Percentiles rank a stretch among this genome's conserved stretches.
Evolutionary conservation across 805 yeast genomes (phyloP).

Genomic region (Hanseniaspora hatyaiensis): DNA sequence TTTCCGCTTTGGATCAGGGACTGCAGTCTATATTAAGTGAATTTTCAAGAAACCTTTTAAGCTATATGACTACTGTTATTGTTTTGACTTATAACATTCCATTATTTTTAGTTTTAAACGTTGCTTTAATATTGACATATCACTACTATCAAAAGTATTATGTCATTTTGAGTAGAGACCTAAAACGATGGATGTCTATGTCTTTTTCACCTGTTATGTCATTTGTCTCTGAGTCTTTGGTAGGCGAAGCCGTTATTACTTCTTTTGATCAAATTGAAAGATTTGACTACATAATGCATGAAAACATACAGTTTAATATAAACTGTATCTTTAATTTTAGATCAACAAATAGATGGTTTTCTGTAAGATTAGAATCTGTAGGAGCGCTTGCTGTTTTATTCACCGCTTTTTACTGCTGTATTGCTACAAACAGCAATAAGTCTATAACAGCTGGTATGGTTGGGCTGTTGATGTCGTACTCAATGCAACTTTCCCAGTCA

Average conservation of each 20-base stretch:
- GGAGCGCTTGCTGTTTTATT: conserved; percentile 45
- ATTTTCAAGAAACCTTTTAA: conserved; percentile 36
- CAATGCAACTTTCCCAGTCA: conserved; percentile 45
- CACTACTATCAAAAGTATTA: conserved; percentile 60
- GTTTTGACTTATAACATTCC: conserved; percentile 49
- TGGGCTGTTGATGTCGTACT: conserved; percentile 55
- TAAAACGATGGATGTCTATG: conserved; percentile 59
- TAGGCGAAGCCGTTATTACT: conserved; percentile 65
- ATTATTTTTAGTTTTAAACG: conserved; percentile 38
- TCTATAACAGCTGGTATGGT: conserved; percentile 48
- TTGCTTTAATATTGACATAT: conserved; percentile 41
- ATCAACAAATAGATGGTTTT: conserved; percentile 54
- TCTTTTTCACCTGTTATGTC: conserved; percentile 74
- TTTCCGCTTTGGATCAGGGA: conserved; percentile 43
- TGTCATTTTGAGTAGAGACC: conserved; percentile 59
- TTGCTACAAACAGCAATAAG: conserved; percentile 27
- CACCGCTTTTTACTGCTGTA: conserved; percentile 37
- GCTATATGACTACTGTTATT: conserved; percentile 38
- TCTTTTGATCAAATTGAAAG: conserved; percentile 62
- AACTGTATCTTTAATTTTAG: conserved; percentile 40
- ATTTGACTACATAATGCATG: conserved; percentile 45
- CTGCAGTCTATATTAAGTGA: conserved; percentile 44
- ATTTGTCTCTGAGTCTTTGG: conserved; percentile 67
- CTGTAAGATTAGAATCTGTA: conserved; percentile 48
- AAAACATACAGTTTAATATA: conserved; percentile 40